Evolutionary conservation across 257 asterid genomes (phyloP).

Genomic region (Jaltomata sinuosa): DNA sequence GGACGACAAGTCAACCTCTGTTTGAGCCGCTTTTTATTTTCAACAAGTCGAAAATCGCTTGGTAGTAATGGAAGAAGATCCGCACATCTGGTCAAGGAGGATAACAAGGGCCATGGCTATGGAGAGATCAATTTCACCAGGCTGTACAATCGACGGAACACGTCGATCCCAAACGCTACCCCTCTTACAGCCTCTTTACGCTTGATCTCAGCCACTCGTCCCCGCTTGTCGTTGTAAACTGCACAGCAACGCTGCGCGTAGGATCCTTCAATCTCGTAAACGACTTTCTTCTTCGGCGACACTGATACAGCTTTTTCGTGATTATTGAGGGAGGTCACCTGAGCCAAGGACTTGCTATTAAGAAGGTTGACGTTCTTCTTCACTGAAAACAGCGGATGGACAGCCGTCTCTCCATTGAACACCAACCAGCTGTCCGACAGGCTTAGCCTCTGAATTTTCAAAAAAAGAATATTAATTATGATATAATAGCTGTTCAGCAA

Average conservation of each 20-base stretch:
- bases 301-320: background rate
- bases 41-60: background rate
- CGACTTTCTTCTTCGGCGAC: background rate
- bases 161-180: constrained; percentile 44
- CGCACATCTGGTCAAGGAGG: constrained; percentile 65
- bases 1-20: background rate
- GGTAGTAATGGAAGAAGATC: constrained; percentile 16
- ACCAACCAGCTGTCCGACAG: constrained; percentile 55
- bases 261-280: constrained; percentile 48
- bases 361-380: constrained; percentile 36
- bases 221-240: constrained; percentile 42
- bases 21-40: background rate
- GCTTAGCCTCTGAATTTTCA: constrained; percentile 36
- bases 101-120: constrained; percentile 59
- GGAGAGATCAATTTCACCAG: constrained; percentile 36
- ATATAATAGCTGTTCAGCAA: no score
- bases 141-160: constrained; percentile 42
- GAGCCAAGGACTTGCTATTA: constrained; percentile 26
- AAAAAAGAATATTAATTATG: no score
- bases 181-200: constrained; percentile 54
- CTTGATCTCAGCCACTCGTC: constrained; percentile 54
- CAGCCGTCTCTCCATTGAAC: constrained; percentile 43
- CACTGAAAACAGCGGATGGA: constrained; percentile 30
- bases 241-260: constrained; percentile 40
- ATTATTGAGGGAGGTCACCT: constrained; percentile 7